phyloP scores from a whole-genome alignment of 768 basidiomycete species.

The Auricularia cornea region DNA sequence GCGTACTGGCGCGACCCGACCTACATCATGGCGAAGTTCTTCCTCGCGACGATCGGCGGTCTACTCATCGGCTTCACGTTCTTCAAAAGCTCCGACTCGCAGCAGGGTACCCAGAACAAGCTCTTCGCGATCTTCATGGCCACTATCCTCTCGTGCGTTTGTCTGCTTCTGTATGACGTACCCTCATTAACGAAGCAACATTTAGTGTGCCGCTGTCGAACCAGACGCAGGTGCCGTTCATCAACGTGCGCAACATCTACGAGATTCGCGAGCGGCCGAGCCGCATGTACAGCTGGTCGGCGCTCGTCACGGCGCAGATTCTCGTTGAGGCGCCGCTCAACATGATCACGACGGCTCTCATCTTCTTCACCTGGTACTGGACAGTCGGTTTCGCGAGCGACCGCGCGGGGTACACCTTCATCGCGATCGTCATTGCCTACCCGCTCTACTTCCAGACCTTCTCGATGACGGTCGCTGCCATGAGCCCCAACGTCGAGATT shows the following conservation, averaged over 20 bases:
- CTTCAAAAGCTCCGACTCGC: conserved; percentile 43
- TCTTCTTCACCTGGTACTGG: conserved; percentile 66
- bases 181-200: background rate
- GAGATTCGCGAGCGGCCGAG: conserved; percentile 60
- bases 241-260: conserved; percentile 51
- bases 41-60: conserved; percentile 19
- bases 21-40: conserved; percentile 45
- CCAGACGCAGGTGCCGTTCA: conserved; percentile 55
- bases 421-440: conserved; percentile 45
- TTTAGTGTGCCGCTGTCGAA: conserved; percentile 43
- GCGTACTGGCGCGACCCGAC: conserved; percentile 51
- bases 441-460: conserved; percentile 57
- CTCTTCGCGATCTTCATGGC: conserved; percentile 30
- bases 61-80: conserved; percentile 51
- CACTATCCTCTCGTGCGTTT: background rate
- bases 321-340: conserved; percentile 57
- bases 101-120: conserved; percentile 57
- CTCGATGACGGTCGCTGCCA: conserved; percentile 51
- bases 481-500: conserved; percentile 52
- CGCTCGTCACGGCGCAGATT: conserved; percentile 27
- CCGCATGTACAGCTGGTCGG: conserved; percentile 55
- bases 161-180: background rate
- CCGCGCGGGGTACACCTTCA: conserved; percentile 52
- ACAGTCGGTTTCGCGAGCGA: conserved; percentile 45
- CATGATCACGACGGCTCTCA: conserved; percentile 44